Evolutionary conservation across 139 green algal species (phyloP), one percentile per base, ranked within the genome.

Genomic region (Eudorina sp.): DNA sequence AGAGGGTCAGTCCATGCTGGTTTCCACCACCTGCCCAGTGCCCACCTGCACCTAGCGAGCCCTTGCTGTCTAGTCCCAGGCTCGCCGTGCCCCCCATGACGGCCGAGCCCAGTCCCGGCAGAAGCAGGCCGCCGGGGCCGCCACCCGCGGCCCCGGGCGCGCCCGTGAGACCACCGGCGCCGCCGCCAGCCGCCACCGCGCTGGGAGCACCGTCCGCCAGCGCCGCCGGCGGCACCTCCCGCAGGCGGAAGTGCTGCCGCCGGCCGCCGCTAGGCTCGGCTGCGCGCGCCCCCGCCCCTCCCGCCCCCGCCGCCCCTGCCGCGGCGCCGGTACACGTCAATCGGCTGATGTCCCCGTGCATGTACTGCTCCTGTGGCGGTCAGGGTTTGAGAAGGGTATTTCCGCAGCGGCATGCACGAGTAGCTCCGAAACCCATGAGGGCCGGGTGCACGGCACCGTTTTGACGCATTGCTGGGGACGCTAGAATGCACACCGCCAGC

Each of bases 341-440:
- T 14, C 82, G 62, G 66, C 66, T 69, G 66, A 79, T 70, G 66
- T 79, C 82, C 1, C 16, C 9, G 46, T 88, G 82, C 82, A 88
- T 88, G 66, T 88, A 88, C 46, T 79, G 64, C 31, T 88, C 82
- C 82, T 88, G 82, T 0, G 27, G 72, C 2, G 4, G 4, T n/a
- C n/a, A 60, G 51, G 51, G 51, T 16, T 13, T 60, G 51, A 60
- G 51, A 25, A 25, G 14, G 51, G 16, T 16, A 13, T 60, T 60
- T 60, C 13, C 51, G 16, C 51, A 60, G 13, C 16, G 51, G 51
- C 51, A 60, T 16, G n/a, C n/a, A n/a, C n/a, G n/a, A n/a, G n/a
- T n/a, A n/a, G n/a, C n/a, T n/a, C n/a, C n/a, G n/a, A n/a, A n/a
- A n/a, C n/a, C n/a, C n/a, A n/a, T n/a, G n/a, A n/a, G n/a, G n/a